A percentile compares a stretch with the other conserved stretches of the same genome.
phyloP scores from a whole-genome alignment of 805 yeast genomes.

The Candida argentea region DNA sequence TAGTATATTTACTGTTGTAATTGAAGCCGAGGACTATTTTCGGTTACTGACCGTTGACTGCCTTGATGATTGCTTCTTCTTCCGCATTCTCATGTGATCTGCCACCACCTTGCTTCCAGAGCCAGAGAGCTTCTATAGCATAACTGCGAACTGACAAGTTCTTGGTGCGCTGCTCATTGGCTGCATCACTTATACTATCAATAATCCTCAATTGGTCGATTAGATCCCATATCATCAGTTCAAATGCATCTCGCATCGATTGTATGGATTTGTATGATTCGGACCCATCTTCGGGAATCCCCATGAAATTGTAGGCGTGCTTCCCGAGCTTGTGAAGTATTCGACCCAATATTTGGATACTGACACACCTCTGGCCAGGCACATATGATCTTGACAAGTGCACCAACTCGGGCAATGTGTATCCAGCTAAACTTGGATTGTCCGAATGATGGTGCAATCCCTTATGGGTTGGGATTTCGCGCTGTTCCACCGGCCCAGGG shows the following conservation, averaged over 20 bases:
- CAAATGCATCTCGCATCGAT: slow-evolving; percentile 28
- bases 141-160: slow-evolving; percentile 71
- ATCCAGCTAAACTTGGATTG: slow-evolving; percentile 85
- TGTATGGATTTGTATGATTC: slow-evolving; percentile 21
- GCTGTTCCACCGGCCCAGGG: slow-evolving; percentile 6
- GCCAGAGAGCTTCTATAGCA: slow-evolving; percentile 86
- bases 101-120: slow-evolving; percentile 60
- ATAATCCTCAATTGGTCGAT: slow-evolving; percentile 52
- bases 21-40: too few relatives aligned
- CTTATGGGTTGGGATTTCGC: slow-evolving; percentile 37
- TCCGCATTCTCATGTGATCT: slow-evolving; percentile 14
- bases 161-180: slow-evolving; percentile 51
- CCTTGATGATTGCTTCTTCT: slow-evolving; percentile 17
- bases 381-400: slow-evolving; percentile 70
- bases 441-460: slow-evolving; percentile 92
- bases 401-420: slow-evolving; percentile 74
- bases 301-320: slow-evolving; percentile 44
- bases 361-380: slow-evolving; percentile 78
- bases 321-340: slow-evolving; percentile 72
- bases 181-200: slow-evolving; percentile 56
- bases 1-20: too few relatives aligned
- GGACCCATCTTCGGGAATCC: slow-evolving; percentile 29
- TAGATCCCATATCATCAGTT: slow-evolving; percentile 58
- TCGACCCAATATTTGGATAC: slow-evolving; percentile 82
- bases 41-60: too few relatives aligned